A percentile compares a stretch with the other conserved stretches of the same genome.
Conservation (phyloP, 1,284 basidiomycete species). For the Omphalotus olearius region DNA sequence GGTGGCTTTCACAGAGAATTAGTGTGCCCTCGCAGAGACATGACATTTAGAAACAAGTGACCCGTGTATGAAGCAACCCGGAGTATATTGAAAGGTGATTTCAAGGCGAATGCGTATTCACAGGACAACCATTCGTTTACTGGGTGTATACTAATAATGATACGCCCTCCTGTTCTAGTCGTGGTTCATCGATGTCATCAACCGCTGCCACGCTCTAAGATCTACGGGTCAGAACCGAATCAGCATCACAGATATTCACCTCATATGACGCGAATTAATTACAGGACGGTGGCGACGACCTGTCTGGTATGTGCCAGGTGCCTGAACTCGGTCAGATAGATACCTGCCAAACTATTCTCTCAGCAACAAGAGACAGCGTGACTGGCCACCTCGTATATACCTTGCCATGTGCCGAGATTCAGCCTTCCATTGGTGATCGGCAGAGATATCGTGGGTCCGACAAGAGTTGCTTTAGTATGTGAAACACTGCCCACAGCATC, state of each 20-base stretch:
- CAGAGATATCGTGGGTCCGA: conserved; percentile 79
- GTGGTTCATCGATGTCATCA: neutral
- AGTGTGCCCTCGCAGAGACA: no score
- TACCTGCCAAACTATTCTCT: conserved; percentile 40
- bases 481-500: conserved; percentile 55
- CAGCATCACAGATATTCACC: conserved; percentile 2
- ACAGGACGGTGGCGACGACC: conserved; percentile 83
- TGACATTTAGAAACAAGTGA: no score
- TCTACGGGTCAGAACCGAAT: conserved; percentile 3
- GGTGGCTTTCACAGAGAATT: no score
- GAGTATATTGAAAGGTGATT: no score
- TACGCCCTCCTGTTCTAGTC: no score
- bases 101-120: no score
- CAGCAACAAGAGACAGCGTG: neutral
- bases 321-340: conserved; percentile 82
- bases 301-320: conserved; percentile 59
- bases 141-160: no score
- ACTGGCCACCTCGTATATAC: conserved; percentile 26
- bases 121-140: no score
- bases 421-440: conserved; percentile 83
- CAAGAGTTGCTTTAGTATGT: conserved; percentile 84
- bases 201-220: conserved; percentile 2
- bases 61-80: no score
- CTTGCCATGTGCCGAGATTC: conserved; percentile 92
- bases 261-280: conserved; percentile 10